Percentiles rank a stretch among this genome's conserved stretches.
Evolutionary conservation across 2,329 filamentous ascomycete species (phyloP).

Genomic region (Capronia americana): DNA sequence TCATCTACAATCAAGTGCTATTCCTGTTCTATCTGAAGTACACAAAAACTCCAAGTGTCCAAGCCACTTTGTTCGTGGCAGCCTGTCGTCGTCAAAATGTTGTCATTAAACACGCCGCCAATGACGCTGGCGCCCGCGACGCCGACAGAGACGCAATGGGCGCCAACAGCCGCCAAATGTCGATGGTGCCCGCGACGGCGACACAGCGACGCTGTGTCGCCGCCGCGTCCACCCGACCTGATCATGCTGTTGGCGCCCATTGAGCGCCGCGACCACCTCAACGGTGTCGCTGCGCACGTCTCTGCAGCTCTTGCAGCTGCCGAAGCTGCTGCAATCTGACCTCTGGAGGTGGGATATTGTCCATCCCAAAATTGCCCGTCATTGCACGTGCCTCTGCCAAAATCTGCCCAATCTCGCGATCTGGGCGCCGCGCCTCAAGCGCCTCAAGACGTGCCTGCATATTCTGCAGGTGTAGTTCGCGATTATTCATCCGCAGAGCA

Average conservation of each 20-base stretch:
- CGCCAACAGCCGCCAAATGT: not conserved
- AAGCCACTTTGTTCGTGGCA: not conserved
- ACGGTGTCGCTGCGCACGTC: not conserved
- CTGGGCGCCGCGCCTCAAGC: slow-evolving; percentile 17
- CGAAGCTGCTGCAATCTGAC: not conserved
- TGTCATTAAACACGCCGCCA: not conserved
- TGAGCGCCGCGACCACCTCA: not conserved
- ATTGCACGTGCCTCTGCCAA: slow-evolving; percentile 5
- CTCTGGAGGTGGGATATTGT: not conserved
- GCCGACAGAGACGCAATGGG: not conserved
- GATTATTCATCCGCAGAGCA: slow-evolving; percentile 17
- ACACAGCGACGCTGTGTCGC: not conserved
- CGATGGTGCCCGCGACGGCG: not conserved
- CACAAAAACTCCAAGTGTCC: not conserved
- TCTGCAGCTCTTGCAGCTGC: slow-evolving; percentile 1
- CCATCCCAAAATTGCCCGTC: not conserved
- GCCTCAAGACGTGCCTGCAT: slow-evolving; percentile 9
- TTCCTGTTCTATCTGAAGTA: slow-evolving; percentile 7
- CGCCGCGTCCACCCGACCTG: slow-evolving; percentile 1
- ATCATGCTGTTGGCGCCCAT: slow-evolving; percentile 4
- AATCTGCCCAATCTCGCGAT: slow-evolving; percentile 16
- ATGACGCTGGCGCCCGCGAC: not conserved
- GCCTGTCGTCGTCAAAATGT: not conserved
- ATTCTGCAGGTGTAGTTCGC: slow-evolving; percentile 12
- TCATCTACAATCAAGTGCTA: not conserved